A percentile compares a stretch with the other conserved stretches of the same genome.
phyloP scores from a whole-genome alignment of 441 rosid genomes.

The Pelargonium myrrhifolium region DNA sequence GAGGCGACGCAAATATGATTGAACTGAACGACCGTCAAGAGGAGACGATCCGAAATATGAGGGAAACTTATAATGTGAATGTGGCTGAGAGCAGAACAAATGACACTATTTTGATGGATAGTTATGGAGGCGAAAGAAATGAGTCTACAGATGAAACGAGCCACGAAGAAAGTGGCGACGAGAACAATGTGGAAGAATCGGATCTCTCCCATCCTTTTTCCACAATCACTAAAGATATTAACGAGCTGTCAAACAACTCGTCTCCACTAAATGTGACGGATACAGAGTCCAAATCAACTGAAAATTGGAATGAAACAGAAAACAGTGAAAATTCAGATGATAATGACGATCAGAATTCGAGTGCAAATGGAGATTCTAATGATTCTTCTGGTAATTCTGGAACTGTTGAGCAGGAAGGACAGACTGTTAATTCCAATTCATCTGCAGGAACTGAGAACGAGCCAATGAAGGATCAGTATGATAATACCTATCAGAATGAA shows the following conservation, averaged over 20 bases:
- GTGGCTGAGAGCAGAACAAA: too few relatives aligned
- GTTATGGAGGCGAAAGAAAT: constrained; percentile 21
- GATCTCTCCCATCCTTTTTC: constrained; percentile 26
- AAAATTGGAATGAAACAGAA: constrained; percentile 25
- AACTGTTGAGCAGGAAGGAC: constrained; percentile 24
- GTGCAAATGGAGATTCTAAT: constrained; percentile 32
- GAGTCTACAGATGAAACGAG: constrained; percentile 19
- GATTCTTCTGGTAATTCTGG: constrained; percentile 30
- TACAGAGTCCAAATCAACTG: constrained; percentile 8
- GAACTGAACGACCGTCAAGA: constrained; percentile 35
- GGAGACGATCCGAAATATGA: constrained; percentile 33
- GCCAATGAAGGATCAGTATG: constrained; percentile 18
- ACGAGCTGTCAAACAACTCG: constrained; percentile 16
- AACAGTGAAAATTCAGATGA: too few relatives aligned
- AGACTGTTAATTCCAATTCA: constrained; percentile 21
- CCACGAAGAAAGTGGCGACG: constrained; percentile 26
- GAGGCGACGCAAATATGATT: constrained; percentile 21
- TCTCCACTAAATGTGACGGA: constrained; percentile 15
- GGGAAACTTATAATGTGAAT: constrained; percentile 20
- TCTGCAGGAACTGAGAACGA: constrained; percentile 22
- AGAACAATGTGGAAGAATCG: constrained; percentile 28
- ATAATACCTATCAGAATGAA: constrained; percentile 21
- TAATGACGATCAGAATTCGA: too few relatives aligned
- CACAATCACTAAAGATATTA: constrained; percentile 24
- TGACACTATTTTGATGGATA: too few relatives aligned